Base-by-base conservation (phyloP, 1,284 basidiomycete species). In the Neolentinus lepideus region DNA sequence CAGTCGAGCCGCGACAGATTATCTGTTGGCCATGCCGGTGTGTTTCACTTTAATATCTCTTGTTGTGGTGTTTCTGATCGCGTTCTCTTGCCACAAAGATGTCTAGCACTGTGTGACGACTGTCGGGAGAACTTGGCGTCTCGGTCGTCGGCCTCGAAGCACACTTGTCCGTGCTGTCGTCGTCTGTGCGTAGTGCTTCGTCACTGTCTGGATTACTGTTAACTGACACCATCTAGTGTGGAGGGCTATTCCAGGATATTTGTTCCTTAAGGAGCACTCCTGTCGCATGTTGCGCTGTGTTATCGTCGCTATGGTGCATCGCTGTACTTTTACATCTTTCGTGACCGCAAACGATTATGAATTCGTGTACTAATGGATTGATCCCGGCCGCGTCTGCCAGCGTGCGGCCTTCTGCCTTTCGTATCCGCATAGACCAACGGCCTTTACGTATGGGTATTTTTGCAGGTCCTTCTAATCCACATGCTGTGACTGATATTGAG, bases 1-100 rank as follows among this genome's bases (percentile, higher is more conserved):
- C 83, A n/a, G 71, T 72, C n/a, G 84, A 86, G 60, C 71, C 76
- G 21, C 71, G 87, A 48, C 80, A 85, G 62, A 78, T 90, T 54
- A 86, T 90, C 52, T 90, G 86, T 62, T 90, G 87, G 87, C 87
- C 87, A 21, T 90, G 87, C 67, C 79, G 87, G 84, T 85, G 61
- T 62, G 84, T 73, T 21, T 33, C 45, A 51, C 22, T 38, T 56
- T 25, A 53, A 55, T 43, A 43, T 45, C 3, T 43, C 22, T 45
- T 27, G 9, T n/a, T 22, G 47, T 26, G 51, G 52, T 47, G 12
- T 50, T 50, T 8, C 38, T 43, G 19, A 43, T 43, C 38, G 3
- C 16, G 38, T 4, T 43, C 22, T 26, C 47, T 8, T 50, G 27
- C 8, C 12, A 26, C 22, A 21, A 60, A 88, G 85, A 57, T 90